A percentile compares a stretch with the other conserved stretches of the same genome.
phyloP scores from a whole-genome alignment of 176 grass and related monocot species.

The Aegilops longissima region DNA sequence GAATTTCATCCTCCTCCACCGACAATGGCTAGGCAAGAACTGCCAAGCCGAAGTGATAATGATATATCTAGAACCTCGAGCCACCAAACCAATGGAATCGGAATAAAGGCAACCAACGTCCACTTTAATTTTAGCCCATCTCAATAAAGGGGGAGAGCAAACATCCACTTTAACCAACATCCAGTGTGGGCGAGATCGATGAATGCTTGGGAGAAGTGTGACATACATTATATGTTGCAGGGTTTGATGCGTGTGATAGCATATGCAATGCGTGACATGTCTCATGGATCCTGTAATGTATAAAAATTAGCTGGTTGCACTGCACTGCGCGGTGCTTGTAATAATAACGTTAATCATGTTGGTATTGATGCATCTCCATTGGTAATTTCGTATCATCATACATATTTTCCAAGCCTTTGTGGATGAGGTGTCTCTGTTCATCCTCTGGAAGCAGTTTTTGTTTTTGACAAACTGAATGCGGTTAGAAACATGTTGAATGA shows the following conservation, averaged over 20 bases:
- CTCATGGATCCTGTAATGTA: background rate
- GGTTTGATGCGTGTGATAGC: background rate
- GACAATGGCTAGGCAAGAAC: too few relatives aligned
- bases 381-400: background rate
- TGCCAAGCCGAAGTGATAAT: too few relatives aligned
- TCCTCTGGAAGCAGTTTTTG: background rate
- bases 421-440: background rate
- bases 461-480: too few relatives aligned
- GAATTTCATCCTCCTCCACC: too few relatives aligned
- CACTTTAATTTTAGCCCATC: too few relatives aligned
- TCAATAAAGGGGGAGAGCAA: too few relatives aligned
- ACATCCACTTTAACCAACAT: too few relatives aligned
- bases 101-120: too few relatives aligned
- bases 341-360: conserved; percentile 30
- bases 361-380: background rate
- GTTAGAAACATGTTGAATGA: too few relatives aligned
- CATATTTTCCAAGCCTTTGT: background rate
- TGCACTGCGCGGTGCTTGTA: conserved; percentile 31
- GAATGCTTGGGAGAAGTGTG: conserved; percentile 13
- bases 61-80: too few relatives aligned
- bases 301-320: background rate
- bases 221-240: background rate
- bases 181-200: conserved; percentile 37
- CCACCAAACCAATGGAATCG: too few relatives aligned
- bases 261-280: background rate